Conservation (phyloP, 805 yeast genomes). For the Myxozyma kluyveri region DNA sequence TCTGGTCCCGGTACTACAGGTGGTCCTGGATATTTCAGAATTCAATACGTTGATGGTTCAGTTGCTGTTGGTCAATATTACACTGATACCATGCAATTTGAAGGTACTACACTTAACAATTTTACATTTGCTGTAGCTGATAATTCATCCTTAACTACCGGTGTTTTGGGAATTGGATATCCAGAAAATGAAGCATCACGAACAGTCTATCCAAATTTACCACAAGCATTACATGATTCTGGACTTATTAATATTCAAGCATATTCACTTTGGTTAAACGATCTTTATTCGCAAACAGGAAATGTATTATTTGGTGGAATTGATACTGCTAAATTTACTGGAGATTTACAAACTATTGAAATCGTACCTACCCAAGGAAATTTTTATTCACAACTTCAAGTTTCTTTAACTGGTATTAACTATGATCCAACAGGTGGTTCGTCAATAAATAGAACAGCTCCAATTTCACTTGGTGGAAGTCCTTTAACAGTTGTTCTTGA, state of each 20-base stretch:
- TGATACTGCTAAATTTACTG: slow-evolving; percentile 44
- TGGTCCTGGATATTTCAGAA: slow-evolving; percentile 35
- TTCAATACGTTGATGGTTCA: slow-evolving; percentile 47
- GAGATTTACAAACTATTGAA: slow-evolving; percentile 40
- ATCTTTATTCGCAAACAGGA: slow-evolving; percentile 38
- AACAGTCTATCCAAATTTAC: slow-evolving; percentile 36
- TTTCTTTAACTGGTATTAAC: slow-evolving; percentile 16
- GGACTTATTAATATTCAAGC: slow-evolving; percentile 45
- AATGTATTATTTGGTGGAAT: slow-evolving; percentile 46
- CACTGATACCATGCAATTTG: slow-evolving; percentile 55
- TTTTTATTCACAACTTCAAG: slow-evolving; percentile 10
- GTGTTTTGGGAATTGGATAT: slow-evolving; percentile 46
- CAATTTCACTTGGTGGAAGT: neutral
- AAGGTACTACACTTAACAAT: slow-evolving; percentile 46
- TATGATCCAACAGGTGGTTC: slow-evolving; percentile 4
- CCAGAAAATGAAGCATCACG: slow-evolving; percentile 36
- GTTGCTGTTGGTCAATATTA: slow-evolving; percentile 59
- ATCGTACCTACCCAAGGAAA: slow-evolving; percentile 29
- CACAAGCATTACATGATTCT: slow-evolving; percentile 39
- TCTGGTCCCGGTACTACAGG: slow-evolving; percentile 9
- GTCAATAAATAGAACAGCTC: neutral
- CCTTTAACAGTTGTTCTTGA: slow-evolving; percentile 48
- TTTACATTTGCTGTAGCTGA: slow-evolving; percentile 75
- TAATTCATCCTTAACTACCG: slow-evolving; percentile 57
- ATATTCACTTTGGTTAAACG: slow-evolving; percentile 49